Evolutionary conservation across 1,139 yeast genomes (phyloP), one percentile per base, ranked within the genome.

Genomic region (Blastobotrys apis): DNA sequence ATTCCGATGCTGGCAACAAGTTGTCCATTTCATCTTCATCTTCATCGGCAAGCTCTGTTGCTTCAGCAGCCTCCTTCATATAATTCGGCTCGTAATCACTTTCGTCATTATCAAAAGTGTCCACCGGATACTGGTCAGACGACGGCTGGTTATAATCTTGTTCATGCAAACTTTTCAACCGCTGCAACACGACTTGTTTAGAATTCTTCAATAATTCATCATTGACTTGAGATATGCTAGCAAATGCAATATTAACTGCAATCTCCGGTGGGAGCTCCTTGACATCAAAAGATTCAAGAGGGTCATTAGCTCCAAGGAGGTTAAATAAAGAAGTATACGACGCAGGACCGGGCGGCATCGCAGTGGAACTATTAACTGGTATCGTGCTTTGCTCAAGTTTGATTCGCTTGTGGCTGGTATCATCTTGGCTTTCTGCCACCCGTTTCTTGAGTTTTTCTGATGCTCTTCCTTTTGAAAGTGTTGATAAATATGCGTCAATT

Each of bases 241-340:
- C 75, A 47, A 79, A 68, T 17, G 83, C 85, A 73, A 82, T 81
- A 37, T 77, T 74, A 27, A 75, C 73, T 45, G 87, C 75, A 3
- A 83, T 71, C 46, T 80, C 78, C 30, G 74, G 75, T 1, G 94
- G 84, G 13, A 90, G 68, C 6, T 77, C 68, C 5, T 85, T 73
- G 41, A 87, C 77, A 61, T 88, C 92, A 57, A 86, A 83, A 40
- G 73, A 71, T 22, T 78, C 75, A 39, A 81, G 63, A 39, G 81
- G 79, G 60, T 82, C 80, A 27, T 66, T 63, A 2, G 80, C 69
- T 42, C 78, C 82, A 48, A 83, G 80, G 47, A 90, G 70, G 35
- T 81, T 77, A 60, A 79, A 90, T 32, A 68, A 48, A 5, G 63
- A 55, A 19, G 66, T 56, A 38, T 59, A 63, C 3, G 68, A 64